Percentiles rank a stretch among this genome's conserved stretches.
phyloP scores from a whole-genome alignment of 345 rosid species.

The Hirschfeldia incana region DNA sequence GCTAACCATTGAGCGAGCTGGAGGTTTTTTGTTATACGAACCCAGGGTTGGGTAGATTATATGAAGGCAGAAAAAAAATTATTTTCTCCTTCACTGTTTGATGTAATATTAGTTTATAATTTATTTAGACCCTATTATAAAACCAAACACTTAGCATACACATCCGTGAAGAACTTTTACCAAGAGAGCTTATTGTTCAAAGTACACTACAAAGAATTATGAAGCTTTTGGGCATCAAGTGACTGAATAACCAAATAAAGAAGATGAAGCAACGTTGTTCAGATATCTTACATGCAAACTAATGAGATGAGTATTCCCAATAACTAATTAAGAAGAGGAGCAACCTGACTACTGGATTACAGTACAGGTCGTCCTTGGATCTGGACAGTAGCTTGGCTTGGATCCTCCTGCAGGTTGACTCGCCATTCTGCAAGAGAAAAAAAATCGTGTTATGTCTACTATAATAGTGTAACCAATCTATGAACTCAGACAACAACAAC shows the following conservation, averaged over 20 bases:
- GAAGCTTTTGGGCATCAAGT: conserved; percentile 20
- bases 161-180: background rate
- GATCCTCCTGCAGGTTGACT: conserved; percentile 80
- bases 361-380: conserved; percentile 73
- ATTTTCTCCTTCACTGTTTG: background rate
- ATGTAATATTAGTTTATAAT: background rate
- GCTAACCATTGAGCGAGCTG: background rate
- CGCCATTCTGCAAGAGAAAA: conserved; percentile 68
- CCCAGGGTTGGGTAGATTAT: conserved; percentile 6
- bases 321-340: conserved; percentile 64
- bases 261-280: conserved; percentile 9
- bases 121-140: background rate
- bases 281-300: conserved; percentile 24
- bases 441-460: background rate
- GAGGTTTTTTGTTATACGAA: conserved; percentile 21
- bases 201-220: conserved; percentile 36
- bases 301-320: conserved; percentile 17
- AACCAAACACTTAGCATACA: background rate
- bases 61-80: background rate
- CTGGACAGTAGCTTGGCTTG: conserved; percentile 90
- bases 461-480: background rate
- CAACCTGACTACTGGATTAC: conserved; percentile 90
- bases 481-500: conserved; percentile 11
- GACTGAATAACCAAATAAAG: background rate
- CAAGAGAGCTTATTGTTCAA: conserved; percentile 21